Conservation (phyloP, 163 green algal species). For the Chlamydomonas reinhardtii region DNA sequence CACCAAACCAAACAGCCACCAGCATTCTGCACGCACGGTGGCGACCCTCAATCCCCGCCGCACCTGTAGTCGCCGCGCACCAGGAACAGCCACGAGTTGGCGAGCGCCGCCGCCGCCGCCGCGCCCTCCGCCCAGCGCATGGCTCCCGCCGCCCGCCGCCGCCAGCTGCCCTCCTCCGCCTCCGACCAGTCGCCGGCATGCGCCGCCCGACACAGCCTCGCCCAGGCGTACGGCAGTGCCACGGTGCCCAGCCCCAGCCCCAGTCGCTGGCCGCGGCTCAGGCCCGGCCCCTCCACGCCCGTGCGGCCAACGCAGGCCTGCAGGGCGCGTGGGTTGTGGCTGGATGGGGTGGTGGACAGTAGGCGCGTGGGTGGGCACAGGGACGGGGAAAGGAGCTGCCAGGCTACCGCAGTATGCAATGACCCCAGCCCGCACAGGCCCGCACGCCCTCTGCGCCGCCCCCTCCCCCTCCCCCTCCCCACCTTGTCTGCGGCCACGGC, state of each 20-base stretch:
- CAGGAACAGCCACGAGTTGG: slow-evolving; percentile 88
- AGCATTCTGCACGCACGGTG: no score
- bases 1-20: no score
- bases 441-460: not conserved
- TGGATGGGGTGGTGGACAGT: no score
- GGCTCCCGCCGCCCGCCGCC: not conserved
- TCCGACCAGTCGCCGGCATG: slow-evolving; percentile 56
- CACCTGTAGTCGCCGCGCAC: slow-evolving; percentile 81
- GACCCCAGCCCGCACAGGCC: no score
- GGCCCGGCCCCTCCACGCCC: slow-evolving; percentile 78
- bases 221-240: slow-evolving; percentile 79
- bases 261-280: slow-evolving; percentile 68
- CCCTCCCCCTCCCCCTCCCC: not conserved
- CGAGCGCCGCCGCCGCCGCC: slow-evolving; percentile 41
- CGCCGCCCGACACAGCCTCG: slow-evolving; percentile 55
- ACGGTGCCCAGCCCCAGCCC: slow-evolving; percentile 71
- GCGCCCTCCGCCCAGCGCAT: not conserved
- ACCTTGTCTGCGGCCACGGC: slow-evolving; percentile 45
- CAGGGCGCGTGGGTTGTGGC: no score
- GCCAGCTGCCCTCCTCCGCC: not conserved
- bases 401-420: no score
- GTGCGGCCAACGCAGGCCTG: slow-evolving; percentile 52
- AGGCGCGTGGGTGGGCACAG: no score
- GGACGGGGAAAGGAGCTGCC: no score
- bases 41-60: not conserved